Percentiles rank a stretch among this genome's conserved stretches.
phyloP scores from a whole-genome alignment of 2,329 filamentous ascomycete species.

The Helotiales sp. region DNA sequence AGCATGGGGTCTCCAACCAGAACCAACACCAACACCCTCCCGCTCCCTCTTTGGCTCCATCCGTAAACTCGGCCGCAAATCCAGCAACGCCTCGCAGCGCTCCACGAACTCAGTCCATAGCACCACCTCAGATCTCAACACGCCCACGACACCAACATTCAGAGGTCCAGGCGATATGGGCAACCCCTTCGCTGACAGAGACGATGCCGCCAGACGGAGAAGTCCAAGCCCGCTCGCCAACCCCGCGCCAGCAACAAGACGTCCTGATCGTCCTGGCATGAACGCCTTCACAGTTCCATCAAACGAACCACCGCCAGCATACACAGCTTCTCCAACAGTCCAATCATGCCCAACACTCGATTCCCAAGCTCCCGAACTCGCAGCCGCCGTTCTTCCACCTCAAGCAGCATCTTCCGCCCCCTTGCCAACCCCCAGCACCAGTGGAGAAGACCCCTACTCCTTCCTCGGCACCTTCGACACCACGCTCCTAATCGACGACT shows the following conservation, averaged over 20 bases:
- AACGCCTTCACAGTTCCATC: conserved; percentile 40
- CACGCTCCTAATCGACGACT: conserved; percentile 89
- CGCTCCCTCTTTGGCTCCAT: conserved; percentile 31
- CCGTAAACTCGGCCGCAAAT: conserved; percentile 28
- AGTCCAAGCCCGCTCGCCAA: conserved; percentile 29
- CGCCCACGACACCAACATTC: conserved; percentile 8
- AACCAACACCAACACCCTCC: conserved; percentile 13
- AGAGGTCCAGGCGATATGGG: conserved; percentile 17
- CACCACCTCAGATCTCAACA: conserved; percentile 7
- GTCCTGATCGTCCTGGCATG: conserved; percentile 40
- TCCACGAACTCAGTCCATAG: conserved; percentile 19
- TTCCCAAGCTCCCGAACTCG: conserved; percentile 19
- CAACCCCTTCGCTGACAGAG: conserved; percentile 1
- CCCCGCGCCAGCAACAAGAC: conserved; percentile 37
- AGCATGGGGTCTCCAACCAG: conserved; percentile 18
- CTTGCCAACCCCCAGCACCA: conserved; percentile 41
- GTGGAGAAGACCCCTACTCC: conserved; percentile 69
- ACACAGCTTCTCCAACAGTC: conserved; percentile 34
- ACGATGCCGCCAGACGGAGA: conserved; percentile 4
- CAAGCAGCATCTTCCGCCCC: conserved; percentile 46
- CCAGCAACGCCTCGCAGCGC: conserved; percentile 23
- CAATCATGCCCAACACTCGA: conserved; percentile 26
- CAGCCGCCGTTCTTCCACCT: conserved; percentile 38
- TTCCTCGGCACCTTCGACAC: conserved; percentile 86
- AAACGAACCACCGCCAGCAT: conserved; percentile 43